A percentile compares a stretch with the other conserved stretches of the same genome.
These are phyloP conservation scores for Malus hybrid DNA, from an alignment of 331 rosid species.

Conservation along the genomic window DNA sequence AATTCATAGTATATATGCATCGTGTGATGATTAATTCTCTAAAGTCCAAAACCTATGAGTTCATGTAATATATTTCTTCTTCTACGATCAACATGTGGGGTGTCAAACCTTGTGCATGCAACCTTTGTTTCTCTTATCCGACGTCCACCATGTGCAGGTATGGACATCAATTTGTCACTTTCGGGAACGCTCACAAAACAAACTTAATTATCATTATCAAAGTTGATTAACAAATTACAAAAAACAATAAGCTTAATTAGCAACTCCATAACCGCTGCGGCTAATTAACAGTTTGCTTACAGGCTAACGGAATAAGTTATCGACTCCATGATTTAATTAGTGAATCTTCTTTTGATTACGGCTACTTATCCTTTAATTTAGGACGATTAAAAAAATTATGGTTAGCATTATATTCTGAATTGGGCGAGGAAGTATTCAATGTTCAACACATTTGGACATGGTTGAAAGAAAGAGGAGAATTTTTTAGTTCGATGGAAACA, in stretches of 20 bases:
- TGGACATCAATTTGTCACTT: not conserved
- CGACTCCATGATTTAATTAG: not conserved
- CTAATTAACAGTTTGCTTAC: not conserved
- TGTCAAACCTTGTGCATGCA: not conserved
- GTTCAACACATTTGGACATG: not conserved
- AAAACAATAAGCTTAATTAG: not conserved
- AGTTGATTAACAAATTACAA: not conserved
- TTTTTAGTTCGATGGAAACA: too few relatives aligned
- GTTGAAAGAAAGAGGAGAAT: not conserved
- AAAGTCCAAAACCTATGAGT: not conserved
- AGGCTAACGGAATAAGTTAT: not conserved
- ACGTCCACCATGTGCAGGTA: not conserved
- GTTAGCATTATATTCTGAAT: not conserved
- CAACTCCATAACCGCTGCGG: not conserved
- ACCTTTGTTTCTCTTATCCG: not conserved
- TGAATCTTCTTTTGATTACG: not conserved
- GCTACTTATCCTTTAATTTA: not conserved
- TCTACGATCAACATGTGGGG: conserved; percentile 9
- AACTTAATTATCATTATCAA: not conserved
- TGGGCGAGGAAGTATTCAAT: not conserved
- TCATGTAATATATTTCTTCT: not conserved
- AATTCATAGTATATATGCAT: not conserved
- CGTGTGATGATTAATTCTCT: not conserved
- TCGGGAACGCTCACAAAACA: not conserved
- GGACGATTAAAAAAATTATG: not conserved